Percentiles rank a stretch among this genome's conserved stretches.
Conservation (phyloP, 495 filamentous ascomycete species). For the Bathelium albidoporum region DNA sequence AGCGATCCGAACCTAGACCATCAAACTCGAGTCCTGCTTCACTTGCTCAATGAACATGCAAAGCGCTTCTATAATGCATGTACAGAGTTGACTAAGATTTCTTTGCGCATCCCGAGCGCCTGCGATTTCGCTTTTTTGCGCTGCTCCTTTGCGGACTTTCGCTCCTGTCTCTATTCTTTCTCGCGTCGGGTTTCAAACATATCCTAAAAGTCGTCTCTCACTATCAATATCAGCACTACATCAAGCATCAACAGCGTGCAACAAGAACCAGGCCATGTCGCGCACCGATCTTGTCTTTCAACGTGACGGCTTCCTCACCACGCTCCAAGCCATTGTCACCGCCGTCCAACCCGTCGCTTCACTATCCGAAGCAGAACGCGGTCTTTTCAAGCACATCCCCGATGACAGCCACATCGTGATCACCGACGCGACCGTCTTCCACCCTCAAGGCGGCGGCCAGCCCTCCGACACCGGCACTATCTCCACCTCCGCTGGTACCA, state of each 20-base stretch:
- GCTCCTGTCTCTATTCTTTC: not conserved
- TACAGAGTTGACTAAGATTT: not conserved
- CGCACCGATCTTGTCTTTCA: slow-evolving; percentile 46
- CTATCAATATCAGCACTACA: not conserved
- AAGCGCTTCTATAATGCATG: not conserved
- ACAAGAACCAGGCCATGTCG: not conserved
- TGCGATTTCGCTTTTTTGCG: not conserved
- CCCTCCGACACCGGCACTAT: slow-evolving; percentile 52
- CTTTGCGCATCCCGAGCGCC: not conserved
- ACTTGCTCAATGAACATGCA: not conserved
- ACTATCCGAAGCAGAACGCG: slow-evolving; percentile 37
- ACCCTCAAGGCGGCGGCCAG: slow-evolving; percentile 57
- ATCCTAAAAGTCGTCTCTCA: not conserved
- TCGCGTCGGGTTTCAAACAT: not conserved
- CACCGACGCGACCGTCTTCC: slow-evolving; percentile 55
- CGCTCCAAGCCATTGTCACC: slow-evolving; percentile 34
- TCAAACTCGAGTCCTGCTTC: not conserved
- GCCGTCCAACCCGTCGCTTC: slow-evolving; percentile 36
- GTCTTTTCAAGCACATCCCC: slow-evolving; percentile 40
- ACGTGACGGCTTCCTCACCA: slow-evolving; percentile 41
- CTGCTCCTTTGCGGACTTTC: not conserved
- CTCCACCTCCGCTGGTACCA: slow-evolving; percentile 18
- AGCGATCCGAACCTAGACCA: not conserved
- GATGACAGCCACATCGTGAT: slow-evolving; percentile 42
- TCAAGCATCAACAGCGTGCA: not conserved